Evolutionary conservation across 306 rosid species (phyloP).

Genomic region (Citrullus colocynthis): DNA sequence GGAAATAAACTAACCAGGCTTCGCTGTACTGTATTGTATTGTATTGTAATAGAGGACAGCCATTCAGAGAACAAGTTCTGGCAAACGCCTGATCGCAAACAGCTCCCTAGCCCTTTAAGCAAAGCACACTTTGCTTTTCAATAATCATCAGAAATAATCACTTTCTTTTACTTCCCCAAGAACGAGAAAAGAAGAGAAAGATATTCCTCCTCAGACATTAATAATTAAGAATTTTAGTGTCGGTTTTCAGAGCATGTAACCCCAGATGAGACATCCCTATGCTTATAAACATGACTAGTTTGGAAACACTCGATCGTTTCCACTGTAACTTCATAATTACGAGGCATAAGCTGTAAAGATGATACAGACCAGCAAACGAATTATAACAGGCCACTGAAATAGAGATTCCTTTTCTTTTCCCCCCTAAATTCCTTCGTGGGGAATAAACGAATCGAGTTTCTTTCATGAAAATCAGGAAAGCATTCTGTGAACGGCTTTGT

Average conservation of each 20-base stretch:
- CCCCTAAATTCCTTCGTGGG: background rate
- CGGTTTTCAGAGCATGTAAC: slow-evolving; percentile 11
- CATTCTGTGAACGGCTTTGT: background rate
- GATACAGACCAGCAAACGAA: background rate
- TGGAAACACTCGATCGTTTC: background rate
- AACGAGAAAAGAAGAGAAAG: slow-evolving; percentile 9
- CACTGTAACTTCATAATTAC: slow-evolving; percentile 6
- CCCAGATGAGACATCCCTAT: slow-evolving; percentile 12
- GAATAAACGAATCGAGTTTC: background rate
- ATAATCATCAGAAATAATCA: slow-evolving; percentile 9
- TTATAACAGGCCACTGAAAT: background rate
- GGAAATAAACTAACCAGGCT: slow-evolving; percentile 6
- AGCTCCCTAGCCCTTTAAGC: slow-evolving; percentile 8
- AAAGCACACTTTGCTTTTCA: slow-evolving; percentile 14
- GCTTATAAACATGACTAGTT: slow-evolving; percentile 10
- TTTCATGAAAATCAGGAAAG: background rate
- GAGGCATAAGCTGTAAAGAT: slow-evolving; percentile 8
- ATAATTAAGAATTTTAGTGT: slow-evolving; percentile 10
- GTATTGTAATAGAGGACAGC: slow-evolving; percentile 4
- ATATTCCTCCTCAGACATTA: slow-evolving; percentile 8
- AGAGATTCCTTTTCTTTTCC: background rate
- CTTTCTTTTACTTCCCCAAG: background rate
- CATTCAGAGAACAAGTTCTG: background rate
- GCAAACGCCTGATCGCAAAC: slow-evolving; percentile 4
- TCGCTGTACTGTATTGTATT: background rate